Base-by-base conservation (phyloP, 2,329 filamentous ascomycete species). In the Fusarium albidum region DNA sequence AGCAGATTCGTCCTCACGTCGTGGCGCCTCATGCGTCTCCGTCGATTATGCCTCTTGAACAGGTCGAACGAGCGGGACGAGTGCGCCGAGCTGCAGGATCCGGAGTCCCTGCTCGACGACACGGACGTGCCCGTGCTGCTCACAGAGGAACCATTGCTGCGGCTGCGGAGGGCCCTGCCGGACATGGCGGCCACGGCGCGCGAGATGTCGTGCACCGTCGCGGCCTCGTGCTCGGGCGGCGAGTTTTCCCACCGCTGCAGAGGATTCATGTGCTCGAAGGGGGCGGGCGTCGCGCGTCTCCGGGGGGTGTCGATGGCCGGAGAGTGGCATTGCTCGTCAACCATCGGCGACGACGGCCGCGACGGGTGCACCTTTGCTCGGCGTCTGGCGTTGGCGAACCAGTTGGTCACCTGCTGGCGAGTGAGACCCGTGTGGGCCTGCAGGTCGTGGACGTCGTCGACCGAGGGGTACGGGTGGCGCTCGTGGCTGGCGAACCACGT, bases 351-450 rank as follows among this genome's bases (percentile, higher is more conserved):
- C 1, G 55, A 47, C 12, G 52, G 46, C 13, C 78, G 12, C 72
- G 75, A 61, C 1, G 31, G n/a, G 12, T 61, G 54, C 79, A 41
- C 84, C 75, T 95, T 96, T 61, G 89, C 86, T 56, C 91, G 82
- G 49, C 92, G 83, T 37, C 92, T 85, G 43, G 91, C 90, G 71
- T 96, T 96, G 45, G 92, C 91, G 39, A 96, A 84, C 92, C 92
- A 96, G 71, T 95, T 96, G 13, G 85, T 87, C 51, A 96, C 92
- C 68, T 96, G 92, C 10, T 82, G 88, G 59, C 89, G 83, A 66
- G 83, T 91, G 17, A 96, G 80, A 5, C 91, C 89, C 0, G 91
- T 96, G 62, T 87, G 82, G 37, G 82, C 79, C 69, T 90, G 87
- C 11, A 96, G 78, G 42, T 83, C 80, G 53, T 91, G 87, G 65